phyloP scores from a whole-genome alignment of 176 grass and related monocot species.

The Aechmea fasciata region DNA sequence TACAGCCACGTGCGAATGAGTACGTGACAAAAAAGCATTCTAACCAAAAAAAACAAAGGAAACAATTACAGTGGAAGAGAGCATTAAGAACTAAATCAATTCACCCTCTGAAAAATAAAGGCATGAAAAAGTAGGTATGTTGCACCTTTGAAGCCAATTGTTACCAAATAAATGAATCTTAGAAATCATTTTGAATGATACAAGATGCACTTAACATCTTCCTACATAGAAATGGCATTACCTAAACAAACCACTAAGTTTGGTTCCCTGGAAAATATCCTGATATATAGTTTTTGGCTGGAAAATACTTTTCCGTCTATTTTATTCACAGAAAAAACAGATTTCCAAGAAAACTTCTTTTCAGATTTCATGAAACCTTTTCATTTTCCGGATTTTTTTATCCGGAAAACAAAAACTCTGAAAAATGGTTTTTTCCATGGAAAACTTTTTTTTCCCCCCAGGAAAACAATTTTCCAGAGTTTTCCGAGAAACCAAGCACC shows the following conservation, averaged over 20 bases:
- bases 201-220: background rate
- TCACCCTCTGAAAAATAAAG: background rate
- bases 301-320: no score
- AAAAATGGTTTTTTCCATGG: no score
- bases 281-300: background rate
- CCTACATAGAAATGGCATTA: background rate
- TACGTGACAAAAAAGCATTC: background rate
- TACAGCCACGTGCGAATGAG: slow-evolving; percentile 4
- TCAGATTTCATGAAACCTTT: no score
- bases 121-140: background rate
- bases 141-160: background rate
- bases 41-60: background rate
- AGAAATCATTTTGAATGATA: background rate
- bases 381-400: no score
- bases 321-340: no score
- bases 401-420: no score
- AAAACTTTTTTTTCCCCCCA: no score
- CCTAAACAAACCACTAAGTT: slow-evolving; percentile 1
- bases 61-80: background rate
- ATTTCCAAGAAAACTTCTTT: no score
- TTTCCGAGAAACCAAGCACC: no score
- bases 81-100: background rate
- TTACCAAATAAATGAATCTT: background rate
- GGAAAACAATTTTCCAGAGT: no score
- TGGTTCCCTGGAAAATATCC: background rate